A percentile compares a stretch with the other conserved stretches of the same genome.
Conservation (phyloP, 208 protist species). For the Lotmaria passim region DNA sequence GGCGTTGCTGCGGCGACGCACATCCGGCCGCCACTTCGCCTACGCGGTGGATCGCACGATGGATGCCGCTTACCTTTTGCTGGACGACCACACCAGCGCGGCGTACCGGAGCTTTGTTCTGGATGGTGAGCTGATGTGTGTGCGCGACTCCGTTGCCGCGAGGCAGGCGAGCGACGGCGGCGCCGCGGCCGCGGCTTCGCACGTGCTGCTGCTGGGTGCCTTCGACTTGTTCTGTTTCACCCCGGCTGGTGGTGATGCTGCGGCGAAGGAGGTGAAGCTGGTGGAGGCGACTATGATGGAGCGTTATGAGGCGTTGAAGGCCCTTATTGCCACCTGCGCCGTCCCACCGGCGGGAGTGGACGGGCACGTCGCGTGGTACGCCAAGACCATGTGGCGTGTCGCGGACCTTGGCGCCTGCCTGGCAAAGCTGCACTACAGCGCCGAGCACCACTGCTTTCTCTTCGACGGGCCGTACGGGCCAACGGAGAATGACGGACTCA, state of each 20-base stretch:
- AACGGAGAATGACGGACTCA: constrained; percentile 81
- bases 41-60: constrained; percentile 69
- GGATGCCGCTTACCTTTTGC: constrained; percentile 55
- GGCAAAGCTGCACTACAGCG: constrained; percentile 27
- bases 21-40: constrained; percentile 35
- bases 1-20: constrained; percentile 10
- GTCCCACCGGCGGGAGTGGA: not conserved
- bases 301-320: constrained; percentile 46
- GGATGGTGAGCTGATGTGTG: constrained; percentile 70
- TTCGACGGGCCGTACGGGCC: constrained; percentile 51
- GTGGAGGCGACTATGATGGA: constrained; percentile 40
- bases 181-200: not conserved
- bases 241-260: constrained; percentile 1
- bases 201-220: constrained; percentile 42
- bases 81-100: constrained; percentile 31
- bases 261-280: constrained; percentile 20
- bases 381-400: constrained; percentile 70
- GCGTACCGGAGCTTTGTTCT: constrained; percentile 44
- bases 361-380: constrained; percentile 43
- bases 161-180: not conserved
- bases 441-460: constrained; percentile 35
- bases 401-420: constrained; percentile 46
- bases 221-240: constrained; percentile 62
- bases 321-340: constrained; percentile 32
- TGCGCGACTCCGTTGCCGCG: constrained; percentile 5